phyloP scores from a whole-genome alignment of 805 yeast species.

The Yamadazyma nakazawae region DNA sequence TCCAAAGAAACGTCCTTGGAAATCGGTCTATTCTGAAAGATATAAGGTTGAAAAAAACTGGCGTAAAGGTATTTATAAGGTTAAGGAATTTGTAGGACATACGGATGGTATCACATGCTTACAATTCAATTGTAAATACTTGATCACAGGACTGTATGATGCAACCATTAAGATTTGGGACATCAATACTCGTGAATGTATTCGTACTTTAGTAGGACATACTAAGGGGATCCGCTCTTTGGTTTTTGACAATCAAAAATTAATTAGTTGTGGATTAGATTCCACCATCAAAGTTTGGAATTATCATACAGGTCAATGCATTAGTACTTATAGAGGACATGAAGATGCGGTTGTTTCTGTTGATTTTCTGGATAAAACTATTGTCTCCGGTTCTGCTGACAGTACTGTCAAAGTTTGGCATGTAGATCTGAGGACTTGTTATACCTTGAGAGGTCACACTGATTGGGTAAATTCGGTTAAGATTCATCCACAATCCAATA shows the following conservation, averaged over 20 bases:
- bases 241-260: conserved; percentile 82
- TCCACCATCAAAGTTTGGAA: conserved; percentile 94
- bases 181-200: conserved; percentile 68
- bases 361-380: conserved; percentile 73
- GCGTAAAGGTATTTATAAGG: conserved; percentile 74
- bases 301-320: conserved; percentile 89
- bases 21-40: conserved; percentile 87
- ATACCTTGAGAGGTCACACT: conserved; percentile 87
- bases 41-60: conserved; percentile 90
- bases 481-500: conserved; percentile 73
- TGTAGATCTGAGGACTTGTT: conserved; percentile 88
- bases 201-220: conserved; percentile 85
- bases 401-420: conserved; percentile 94
- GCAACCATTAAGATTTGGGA: conserved; percentile 93
- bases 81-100: conserved; percentile 73
- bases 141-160: conserved; percentile 92
- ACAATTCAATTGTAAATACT: conserved; percentile 69
- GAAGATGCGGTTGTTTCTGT: conserved; percentile 80
- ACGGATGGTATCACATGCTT: conserved; percentile 85
- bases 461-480: conserved; percentile 92
- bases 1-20: conserved; percentile 74
- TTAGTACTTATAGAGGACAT: conserved; percentile 92
- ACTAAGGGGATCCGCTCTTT: conserved; percentile 81
- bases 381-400: conserved; percentile 93
- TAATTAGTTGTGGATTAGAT: conserved; percentile 91